Evolutionary conservation across 257 asterid species (phyloP).

Genomic region (Solanum pinnatisectum): DNA sequence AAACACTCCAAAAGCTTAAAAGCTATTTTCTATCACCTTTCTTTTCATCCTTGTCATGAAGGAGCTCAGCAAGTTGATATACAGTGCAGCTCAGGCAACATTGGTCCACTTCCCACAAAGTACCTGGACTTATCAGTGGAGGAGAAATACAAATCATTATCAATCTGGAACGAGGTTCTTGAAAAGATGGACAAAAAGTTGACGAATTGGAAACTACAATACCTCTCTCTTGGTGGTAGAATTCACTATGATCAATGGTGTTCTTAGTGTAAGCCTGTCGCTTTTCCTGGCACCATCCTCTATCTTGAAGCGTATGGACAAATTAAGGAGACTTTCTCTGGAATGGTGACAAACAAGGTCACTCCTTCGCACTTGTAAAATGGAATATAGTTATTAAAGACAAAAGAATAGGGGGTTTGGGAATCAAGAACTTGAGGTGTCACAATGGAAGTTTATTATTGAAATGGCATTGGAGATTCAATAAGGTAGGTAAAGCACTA

Average conservation of each 20-base stretch:
- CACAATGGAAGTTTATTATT: not conserved
- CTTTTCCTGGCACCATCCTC: not conserved
- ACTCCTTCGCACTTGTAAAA: not conserved
- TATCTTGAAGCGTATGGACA: not conserved
- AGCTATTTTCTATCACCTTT: not conserved
- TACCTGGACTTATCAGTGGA: not conserved
- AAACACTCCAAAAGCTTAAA: not conserved
- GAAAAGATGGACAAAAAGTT: not conserved
- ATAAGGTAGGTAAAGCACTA: not conserved
- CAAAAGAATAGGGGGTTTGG: not conserved
- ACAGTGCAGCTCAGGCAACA: not conserved
- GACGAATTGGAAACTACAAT: not conserved
- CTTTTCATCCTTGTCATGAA: not conserved
- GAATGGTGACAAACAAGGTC: not conserved
- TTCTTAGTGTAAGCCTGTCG: not conserved
- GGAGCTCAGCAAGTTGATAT: not conserved
- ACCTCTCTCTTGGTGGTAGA: not conserved
- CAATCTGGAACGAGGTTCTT: not conserved
- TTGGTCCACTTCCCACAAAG: not conserved
- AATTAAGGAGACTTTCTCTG: not conserved
- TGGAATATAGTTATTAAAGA: not conserved
- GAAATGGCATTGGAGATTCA: not conserved
- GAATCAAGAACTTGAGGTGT: not conserved
- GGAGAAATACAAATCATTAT: not conserved
- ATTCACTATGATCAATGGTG: not conserved